phyloP scores from a whole-genome alignment of 257 asterid species.

The Fraxinus pennsylvanica region DNA sequence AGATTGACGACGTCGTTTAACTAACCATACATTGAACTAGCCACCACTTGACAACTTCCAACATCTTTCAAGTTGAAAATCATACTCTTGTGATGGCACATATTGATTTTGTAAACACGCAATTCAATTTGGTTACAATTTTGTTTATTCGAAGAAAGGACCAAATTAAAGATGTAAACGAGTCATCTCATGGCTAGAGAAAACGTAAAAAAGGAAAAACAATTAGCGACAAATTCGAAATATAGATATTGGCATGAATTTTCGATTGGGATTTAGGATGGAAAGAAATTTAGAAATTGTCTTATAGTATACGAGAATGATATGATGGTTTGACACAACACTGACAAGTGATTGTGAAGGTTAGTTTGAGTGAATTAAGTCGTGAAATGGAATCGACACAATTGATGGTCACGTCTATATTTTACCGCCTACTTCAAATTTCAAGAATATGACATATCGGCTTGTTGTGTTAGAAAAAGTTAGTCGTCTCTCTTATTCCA shows the following conservation, averaged over 20 bases:
- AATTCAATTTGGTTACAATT: conserved; percentile 21
- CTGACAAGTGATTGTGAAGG: background rate
- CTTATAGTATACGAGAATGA: no score
- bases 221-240: no score
- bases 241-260: background rate
- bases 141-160: background rate
- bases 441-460: background rate
- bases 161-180: background rate
- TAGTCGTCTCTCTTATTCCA: background rate
- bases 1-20: background rate
- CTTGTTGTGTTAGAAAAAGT: background rate
- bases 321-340: no score
- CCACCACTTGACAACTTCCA: background rate
- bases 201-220: background rate
- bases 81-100: conserved; percentile 9
- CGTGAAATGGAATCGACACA: background rate
- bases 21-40: background rate
- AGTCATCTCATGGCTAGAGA: background rate
- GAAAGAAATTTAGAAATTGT: no score
- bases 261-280: no score
- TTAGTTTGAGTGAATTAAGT: background rate
- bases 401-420: background rate
- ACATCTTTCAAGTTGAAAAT: conserved; percentile 24
- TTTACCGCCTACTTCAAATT: background rate
- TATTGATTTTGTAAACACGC: conserved; percentile 1